Percentiles rank a stretch among this genome's conserved stretches.
Evolutionary conservation across 177 flowering plant genomes (phyloP).

Genomic region (Vitis hybrid): DNA sequence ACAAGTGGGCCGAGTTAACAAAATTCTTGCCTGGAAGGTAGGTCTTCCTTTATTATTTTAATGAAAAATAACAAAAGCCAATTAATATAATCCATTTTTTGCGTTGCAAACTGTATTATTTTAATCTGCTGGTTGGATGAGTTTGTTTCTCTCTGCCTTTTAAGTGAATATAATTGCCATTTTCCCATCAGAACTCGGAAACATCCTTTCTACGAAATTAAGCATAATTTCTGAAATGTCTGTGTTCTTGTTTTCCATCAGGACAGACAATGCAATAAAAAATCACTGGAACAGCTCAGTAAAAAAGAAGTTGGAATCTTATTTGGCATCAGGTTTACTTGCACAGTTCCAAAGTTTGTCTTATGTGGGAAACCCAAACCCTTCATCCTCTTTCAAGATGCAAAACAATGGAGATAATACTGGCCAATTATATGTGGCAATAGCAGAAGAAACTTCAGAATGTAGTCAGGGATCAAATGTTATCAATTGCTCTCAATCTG

Average conservation of each 20-base stretch:
- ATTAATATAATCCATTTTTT: too few relatives aligned
- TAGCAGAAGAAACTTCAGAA: conserved; percentile 68
- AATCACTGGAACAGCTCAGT: conserved; percentile 99
- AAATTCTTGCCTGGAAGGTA: conserved; percentile 97
- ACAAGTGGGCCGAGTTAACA: conserved; percentile 97
- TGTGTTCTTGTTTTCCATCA: conserved; percentile 38
- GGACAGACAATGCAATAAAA: conserved; percentile 98
- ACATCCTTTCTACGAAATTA: too few relatives aligned
- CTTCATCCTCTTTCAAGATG: conserved; percentile 43
- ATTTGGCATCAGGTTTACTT: conserved; percentile 79
- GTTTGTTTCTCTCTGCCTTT: too few relatives aligned
- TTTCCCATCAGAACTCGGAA: background rate
- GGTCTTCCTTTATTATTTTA: background rate
- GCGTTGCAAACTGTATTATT: too few relatives aligned
- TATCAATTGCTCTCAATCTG: conserved; percentile 6
- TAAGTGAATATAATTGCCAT: too few relatives aligned
- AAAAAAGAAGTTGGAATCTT: conserved; percentile 85
- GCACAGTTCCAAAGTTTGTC: conserved; percentile 63
- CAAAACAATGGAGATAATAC: conserved; percentile 57
- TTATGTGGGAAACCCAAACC: conserved; percentile 35
- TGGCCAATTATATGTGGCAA: conserved; percentile 36
- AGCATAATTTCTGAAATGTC: conserved; percentile 9
- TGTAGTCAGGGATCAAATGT: conserved; percentile 73
- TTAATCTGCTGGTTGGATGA: too few relatives aligned
- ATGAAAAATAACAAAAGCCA: too few relatives aligned